phyloP scores from a whole-genome alignment of 805 yeast genomes.

The Saturnispora serradocipensis region DNA sequence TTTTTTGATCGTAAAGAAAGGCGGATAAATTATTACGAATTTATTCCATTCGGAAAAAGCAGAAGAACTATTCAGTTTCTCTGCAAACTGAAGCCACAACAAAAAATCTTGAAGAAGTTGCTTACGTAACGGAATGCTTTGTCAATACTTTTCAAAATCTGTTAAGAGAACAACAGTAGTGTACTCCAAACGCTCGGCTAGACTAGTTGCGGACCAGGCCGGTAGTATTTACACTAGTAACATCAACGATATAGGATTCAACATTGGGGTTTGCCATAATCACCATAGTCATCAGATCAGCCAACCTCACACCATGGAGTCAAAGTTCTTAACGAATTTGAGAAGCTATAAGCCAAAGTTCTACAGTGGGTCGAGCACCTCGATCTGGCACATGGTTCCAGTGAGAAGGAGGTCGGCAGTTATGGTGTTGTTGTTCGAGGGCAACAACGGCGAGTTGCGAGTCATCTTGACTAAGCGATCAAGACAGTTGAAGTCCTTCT shows the following conservation, averaged over 20 bases:
- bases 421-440: constrained; percentile 61
- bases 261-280: neutral
- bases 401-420: constrained; percentile 68
- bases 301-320: neutral
- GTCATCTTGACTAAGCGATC: constrained; percentile 77
- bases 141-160: neutral
- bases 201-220: neutral
- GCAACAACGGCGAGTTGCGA: constrained; percentile 63
- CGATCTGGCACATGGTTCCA: constrained; percentile 63
- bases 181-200: neutral
- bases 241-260: neutral
- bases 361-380: constrained; percentile 24
- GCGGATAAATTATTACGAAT: neutral
- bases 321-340: neutral
- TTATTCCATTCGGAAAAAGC: neutral
- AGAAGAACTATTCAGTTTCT: neutral
- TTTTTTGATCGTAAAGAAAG: neutral
- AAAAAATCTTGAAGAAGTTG: neutral
- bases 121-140: neutral
- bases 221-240: neutral
- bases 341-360: constrained; percentile 26
- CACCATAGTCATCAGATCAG: neutral
- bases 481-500: constrained; percentile 56
- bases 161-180: neutral
- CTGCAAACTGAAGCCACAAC: neutral